Conservation (phyloP, 306 rosid genomes). For the Sicyos edulis region DNA sequence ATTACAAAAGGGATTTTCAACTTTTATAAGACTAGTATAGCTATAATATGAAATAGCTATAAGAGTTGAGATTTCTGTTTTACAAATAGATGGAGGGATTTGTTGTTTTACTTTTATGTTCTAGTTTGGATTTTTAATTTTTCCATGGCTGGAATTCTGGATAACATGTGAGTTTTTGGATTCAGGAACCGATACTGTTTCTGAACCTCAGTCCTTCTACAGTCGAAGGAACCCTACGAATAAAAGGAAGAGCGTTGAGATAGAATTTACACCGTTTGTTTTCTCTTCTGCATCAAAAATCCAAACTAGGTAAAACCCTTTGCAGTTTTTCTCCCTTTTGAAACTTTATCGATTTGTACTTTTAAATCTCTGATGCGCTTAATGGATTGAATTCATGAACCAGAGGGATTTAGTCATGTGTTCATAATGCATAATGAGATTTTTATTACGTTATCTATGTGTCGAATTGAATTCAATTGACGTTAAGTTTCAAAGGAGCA, state of each 20-base stretch:
- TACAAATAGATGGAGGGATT: neutral
- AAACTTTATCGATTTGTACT: neutral
- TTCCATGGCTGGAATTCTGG: neutral
- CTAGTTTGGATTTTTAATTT: no score
- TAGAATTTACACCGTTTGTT: constrained; percentile 26
- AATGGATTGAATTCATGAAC: neutral
- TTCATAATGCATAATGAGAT: neutral
- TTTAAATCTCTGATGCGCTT: constrained; percentile 1
- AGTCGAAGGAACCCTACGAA: constrained; percentile 24
- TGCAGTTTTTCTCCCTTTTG: neutral
- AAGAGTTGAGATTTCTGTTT: no score
- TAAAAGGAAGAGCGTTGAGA: constrained; percentile 36
- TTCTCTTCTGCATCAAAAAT: constrained; percentile 29
- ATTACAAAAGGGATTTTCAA: no score
- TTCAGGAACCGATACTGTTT: constrained; percentile 20
- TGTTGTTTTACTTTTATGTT: neutral
- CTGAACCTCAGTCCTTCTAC: constrained; percentile 37
- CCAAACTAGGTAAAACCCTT: constrained; percentile 28
- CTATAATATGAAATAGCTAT: no score
- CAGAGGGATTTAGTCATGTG: neutral
- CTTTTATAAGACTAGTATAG: no score
- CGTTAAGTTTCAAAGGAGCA: neutral
- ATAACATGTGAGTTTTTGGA: constrained; percentile 25
- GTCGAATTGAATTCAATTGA: neutral
- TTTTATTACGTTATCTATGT: neutral